Conservation (phyloP, 257 asterid species). For the Salvia miltiorrhiza region DNA sequence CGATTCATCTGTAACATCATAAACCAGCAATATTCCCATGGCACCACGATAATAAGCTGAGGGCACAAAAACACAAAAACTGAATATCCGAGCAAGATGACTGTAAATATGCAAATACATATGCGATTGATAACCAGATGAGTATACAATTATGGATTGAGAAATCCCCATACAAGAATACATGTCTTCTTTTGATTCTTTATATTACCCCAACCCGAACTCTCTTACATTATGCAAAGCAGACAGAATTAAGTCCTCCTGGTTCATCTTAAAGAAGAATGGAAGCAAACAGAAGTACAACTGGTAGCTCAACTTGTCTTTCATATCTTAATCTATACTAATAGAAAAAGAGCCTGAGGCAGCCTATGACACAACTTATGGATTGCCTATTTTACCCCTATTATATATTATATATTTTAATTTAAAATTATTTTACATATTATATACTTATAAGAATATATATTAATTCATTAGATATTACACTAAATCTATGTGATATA, state of each 20-base stretch:
- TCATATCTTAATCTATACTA: neutral
- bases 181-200: neutral
- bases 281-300: neutral
- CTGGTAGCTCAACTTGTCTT: neutral
- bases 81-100: neutral
- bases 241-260: neutral
- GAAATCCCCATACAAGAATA: neutral
- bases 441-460: no score
- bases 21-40: conserved; percentile 53
- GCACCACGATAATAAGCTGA: conserved; percentile 54
- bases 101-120: neutral
- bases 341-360: no score
- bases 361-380: no score
- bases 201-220: neutral
- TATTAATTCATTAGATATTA: no score
- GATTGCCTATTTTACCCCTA: no score
- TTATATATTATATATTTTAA: no score
- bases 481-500: no score
- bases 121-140: neutral
- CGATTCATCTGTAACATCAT: conserved; percentile 47
- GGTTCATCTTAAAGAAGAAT: conserved; percentile 5
- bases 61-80: neutral
- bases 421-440: no score
- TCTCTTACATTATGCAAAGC: neutral
- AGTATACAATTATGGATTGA: neutral